A percentile compares a stretch with the other conserved stretches of the same genome.
phyloP scores from a whole-genome alignment of 257 asterid genomes.

The Forsythia viridissima region DNA sequence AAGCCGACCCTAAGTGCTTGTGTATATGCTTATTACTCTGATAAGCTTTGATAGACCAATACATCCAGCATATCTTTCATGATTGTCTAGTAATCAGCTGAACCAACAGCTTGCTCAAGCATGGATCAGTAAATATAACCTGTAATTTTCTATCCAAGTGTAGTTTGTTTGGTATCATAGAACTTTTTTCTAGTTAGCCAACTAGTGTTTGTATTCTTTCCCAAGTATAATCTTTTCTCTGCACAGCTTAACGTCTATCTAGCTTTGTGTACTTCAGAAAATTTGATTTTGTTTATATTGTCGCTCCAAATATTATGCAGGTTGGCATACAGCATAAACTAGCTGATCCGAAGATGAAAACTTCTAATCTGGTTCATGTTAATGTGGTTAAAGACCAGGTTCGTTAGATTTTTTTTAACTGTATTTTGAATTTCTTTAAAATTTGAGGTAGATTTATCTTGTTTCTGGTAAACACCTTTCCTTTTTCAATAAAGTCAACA shows the following conservation, averaged over 20 bases:
- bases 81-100: background rate
- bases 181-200: conserved; percentile 1
- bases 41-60: background rate
- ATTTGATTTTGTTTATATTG: background rate
- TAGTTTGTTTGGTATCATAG: background rate
- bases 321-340: conserved; percentile 76
- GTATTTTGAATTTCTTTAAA: background rate
- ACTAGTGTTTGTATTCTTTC: background rate
- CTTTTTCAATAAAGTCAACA: background rate
- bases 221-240: background rate
- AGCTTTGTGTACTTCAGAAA: background rate
- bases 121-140: background rate
- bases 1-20: background rate
- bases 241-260: background rate
- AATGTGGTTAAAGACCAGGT: conserved; percentile 65
- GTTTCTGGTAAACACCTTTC: background rate
- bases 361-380: conserved; percentile 64
- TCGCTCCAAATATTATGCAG: conserved; percentile 43
- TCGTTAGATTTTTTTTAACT: conserved; percentile 24
- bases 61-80: background rate
- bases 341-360: conserved; percentile 57
- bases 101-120: conserved; percentile 11
- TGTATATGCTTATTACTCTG: background rate
- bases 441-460: background rate
- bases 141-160: conserved; percentile 4